A percentile compares a stretch with the other conserved stretches of the same genome.
Evolutionary conservation across 1,139 yeast species (phyloP).

Genomic region (Taphrina communis): DNA sequence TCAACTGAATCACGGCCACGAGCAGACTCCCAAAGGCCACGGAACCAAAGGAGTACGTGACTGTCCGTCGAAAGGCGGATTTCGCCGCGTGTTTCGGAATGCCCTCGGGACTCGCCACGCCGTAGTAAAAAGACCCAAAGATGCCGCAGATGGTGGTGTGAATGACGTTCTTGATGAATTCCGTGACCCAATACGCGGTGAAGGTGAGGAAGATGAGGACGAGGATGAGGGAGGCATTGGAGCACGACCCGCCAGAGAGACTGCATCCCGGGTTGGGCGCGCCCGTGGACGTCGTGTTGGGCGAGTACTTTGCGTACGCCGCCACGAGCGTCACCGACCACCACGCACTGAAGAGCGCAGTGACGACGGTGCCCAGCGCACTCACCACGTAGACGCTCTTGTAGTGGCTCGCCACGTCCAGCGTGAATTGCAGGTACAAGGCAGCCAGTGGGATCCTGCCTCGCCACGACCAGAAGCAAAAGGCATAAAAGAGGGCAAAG

Average conservation of each 20-base stretch:
- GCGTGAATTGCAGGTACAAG: slow-evolving; percentile 69
- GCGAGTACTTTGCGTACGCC: slow-evolving; percentile 73
- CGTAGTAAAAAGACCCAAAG: slow-evolving; percentile 89
- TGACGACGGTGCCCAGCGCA: slow-evolving; percentile 66
- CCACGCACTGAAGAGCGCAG: slow-evolving; percentile 68
- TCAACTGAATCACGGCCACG: slow-evolving; percentile 73
- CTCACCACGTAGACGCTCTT: slow-evolving; percentile 74
- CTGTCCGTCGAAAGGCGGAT: slow-evolving; percentile 80
- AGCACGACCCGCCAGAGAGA: slow-evolving; percentile 69
- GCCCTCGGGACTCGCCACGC: slow-evolving; percentile 74
- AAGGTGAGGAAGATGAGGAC: slow-evolving; percentile 70
- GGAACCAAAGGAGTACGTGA: slow-evolving; percentile 88
- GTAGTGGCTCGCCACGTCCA: slow-evolving; percentile 73
- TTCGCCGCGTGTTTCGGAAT: slow-evolving; percentile 79
- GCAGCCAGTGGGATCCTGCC: slow-evolving; percentile 75
- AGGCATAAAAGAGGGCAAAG: slow-evolving; percentile 64
- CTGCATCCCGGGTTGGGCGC: slow-evolving; percentile 47
- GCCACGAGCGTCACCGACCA: slow-evolving; percentile 74
- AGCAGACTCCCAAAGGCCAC: slow-evolving; percentile 86
- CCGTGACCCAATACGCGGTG: slow-evolving; percentile 85
- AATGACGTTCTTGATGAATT: slow-evolving; percentile 80
- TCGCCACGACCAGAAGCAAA: slow-evolving; percentile 76
- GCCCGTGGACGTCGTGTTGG: slow-evolving; percentile 54
- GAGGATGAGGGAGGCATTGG: slow-evolving; percentile 71
- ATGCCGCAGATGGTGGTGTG: slow-evolving; percentile 86